Conservation (phyloP, 1,139 yeast genomes). For the Meyerozyma elateridarum region DNA sequence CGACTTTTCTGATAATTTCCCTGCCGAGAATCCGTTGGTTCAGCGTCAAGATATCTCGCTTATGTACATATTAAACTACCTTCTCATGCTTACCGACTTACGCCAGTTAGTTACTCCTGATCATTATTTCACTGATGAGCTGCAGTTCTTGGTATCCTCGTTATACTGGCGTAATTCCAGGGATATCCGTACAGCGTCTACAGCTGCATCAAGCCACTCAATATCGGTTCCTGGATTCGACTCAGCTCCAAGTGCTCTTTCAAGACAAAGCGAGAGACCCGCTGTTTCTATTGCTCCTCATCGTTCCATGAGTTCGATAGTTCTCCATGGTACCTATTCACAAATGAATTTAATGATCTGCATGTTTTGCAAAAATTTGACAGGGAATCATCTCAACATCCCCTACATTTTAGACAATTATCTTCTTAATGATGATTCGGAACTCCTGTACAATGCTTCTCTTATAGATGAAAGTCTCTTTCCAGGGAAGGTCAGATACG, state of each 20-base stretch:
- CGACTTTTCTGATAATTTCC: slow-evolving; percentile 6
- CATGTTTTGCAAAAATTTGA: slow-evolving; percentile 8
- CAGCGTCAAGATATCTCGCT: slow-evolving; percentile 35
- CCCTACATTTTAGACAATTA: slow-evolving; percentile 6
- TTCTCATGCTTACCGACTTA: slow-evolving; percentile 19
- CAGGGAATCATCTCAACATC: slow-evolving; percentile 7
- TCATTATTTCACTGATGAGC: slow-evolving; percentile 17
- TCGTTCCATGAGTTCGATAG: slow-evolving; percentile 19
- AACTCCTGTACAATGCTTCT: slow-evolving; percentile 13
- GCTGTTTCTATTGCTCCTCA: background rate
- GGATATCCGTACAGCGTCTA: slow-evolving; percentile 24
- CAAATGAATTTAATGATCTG: slow-evolving; percentile 4
- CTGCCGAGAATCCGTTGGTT: slow-evolving; percentile 9
- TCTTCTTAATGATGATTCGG: slow-evolving; percentile 9
- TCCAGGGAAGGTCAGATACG: slow-evolving; percentile 19
- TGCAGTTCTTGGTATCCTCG: slow-evolving; percentile 18
- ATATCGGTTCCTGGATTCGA: background rate
- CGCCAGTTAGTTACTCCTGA: slow-evolving; percentile 19
- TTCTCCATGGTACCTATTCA: slow-evolving; percentile 26
- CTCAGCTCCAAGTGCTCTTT: no score
- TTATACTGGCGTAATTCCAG: slow-evolving; percentile 20
- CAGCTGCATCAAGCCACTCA: slow-evolving; percentile 20
- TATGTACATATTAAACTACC: slow-evolving; percentile 25
- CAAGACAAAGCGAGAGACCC: no score
- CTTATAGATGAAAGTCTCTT: slow-evolving; percentile 11